Evolutionary conservation across 352 stramenopile species (phyloP).

Genomic region (Pythium aquatile): DNA sequence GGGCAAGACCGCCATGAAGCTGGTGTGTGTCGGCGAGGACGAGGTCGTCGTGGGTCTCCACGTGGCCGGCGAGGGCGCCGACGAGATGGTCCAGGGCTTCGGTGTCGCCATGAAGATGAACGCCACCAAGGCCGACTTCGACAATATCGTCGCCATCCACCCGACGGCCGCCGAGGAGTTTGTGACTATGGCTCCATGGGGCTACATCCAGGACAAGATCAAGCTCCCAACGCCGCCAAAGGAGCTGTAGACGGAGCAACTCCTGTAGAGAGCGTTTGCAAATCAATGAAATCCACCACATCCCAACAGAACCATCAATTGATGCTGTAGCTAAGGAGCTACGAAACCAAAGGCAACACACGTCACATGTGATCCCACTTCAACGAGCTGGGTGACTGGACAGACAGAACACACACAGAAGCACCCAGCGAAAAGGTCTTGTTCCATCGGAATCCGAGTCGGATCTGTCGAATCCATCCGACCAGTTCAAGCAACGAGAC

Average conservation of each 20-base stretch:
- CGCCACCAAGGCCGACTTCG: slow-evolving; percentile 97
- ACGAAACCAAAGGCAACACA: no score
- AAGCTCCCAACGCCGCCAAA: slow-evolving; percentile 41
- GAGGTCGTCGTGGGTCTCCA: slow-evolving; percentile 97
- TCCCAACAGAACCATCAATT: no score
- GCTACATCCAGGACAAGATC: slow-evolving; percentile 81
- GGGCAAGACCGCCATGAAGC: slow-evolving; percentile 94
- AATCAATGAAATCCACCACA: no score
- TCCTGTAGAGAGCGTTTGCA: no score
- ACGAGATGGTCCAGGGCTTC: slow-evolving; percentile 99
- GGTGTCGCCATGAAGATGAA: slow-evolving; percentile 98
- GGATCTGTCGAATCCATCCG: no score
- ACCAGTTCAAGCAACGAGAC: no score
- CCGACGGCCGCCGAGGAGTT: slow-evolving; percentile 96
- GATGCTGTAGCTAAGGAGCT: no score
- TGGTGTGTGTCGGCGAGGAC: slow-evolving; percentile 85
- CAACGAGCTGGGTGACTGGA: no score
- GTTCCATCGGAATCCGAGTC: no score
- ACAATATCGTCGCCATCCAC: slow-evolving; percentile 95
- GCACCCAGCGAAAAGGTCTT: no score
- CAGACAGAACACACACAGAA: no score
- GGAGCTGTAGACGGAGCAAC: slow-evolving; percentile 7
- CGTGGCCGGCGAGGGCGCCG: slow-evolving; percentile 92
- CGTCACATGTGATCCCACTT: no score
- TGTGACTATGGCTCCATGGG: slow-evolving; percentile 93